These are phyloP conservation scores for Pyricularia sp. DNA, from an alignment of 2,329 filamentous ascomycete genomes.

Conservation along the genomic window DNA sequence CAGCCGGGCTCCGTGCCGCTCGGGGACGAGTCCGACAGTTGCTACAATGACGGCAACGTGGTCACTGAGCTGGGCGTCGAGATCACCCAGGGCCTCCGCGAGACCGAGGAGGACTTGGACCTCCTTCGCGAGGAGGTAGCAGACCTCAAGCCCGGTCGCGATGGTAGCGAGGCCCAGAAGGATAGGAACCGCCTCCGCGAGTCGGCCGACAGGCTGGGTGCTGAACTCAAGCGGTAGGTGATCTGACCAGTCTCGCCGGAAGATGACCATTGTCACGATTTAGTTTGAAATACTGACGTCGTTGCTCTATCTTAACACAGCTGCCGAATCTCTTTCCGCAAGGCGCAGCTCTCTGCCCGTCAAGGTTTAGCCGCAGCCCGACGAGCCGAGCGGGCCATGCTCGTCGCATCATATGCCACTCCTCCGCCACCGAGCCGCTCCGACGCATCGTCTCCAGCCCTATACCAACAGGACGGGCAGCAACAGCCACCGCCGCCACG, in stretches of 20 bases:
- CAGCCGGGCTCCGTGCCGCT: slow-evolving; percentile 48
- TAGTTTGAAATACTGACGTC: neutral
- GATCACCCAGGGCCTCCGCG: slow-evolving; percentile 68
- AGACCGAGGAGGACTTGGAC: slow-evolving; percentile 77
- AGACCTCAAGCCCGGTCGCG: slow-evolving; percentile 47
- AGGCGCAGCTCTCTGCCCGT: slow-evolving; percentile 72
- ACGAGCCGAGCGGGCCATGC: slow-evolving; percentile 64
- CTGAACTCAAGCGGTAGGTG: slow-evolving; percentile 61
- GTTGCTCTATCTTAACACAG: slow-evolving; percentile 17
- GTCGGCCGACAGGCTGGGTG: slow-evolving; percentile 54
- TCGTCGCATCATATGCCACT: slow-evolving; percentile 53
- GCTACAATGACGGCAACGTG: slow-evolving; percentile 41
- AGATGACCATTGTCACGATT: slow-evolving; percentile 8
- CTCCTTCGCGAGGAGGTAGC: slow-evolving; percentile 68
- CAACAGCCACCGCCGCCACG: slow-evolving; percentile 17
- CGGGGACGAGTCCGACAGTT: slow-evolving; percentile 29
- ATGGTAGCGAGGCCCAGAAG: slow-evolving; percentile 45
- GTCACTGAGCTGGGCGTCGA: slow-evolving; percentile 69
- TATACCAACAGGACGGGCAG: slow-evolving; percentile 7
- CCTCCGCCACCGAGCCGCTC: slow-evolving; percentile 19
- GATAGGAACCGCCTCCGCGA: slow-evolving; percentile 59
- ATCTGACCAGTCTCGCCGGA: neutral
- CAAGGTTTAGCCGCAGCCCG: slow-evolving; percentile 64
- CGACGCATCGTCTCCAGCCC: slow-evolving; percentile 23
- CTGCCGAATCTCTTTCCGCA: slow-evolving; percentile 62